Evolutionary conservation across 257 asterid species (phyloP).

Genomic region (Fraxinus quadrangulata): DNA sequence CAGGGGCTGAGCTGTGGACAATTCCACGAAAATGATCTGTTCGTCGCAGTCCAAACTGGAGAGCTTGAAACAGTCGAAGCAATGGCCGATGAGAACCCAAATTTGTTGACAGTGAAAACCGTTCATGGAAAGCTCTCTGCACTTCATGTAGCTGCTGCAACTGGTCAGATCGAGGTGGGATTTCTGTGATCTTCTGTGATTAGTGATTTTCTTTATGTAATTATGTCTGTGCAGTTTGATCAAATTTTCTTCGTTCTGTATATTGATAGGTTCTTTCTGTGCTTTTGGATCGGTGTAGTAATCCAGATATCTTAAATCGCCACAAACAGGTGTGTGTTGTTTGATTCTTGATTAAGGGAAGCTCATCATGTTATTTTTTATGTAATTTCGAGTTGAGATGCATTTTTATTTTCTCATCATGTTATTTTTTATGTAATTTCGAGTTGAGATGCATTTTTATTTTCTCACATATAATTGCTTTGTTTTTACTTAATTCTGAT

Average conservation of each 20-base stretch:
- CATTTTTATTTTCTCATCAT: conserved; percentile 1
- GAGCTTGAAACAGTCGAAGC: conserved; percentile 58
- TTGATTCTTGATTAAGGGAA: background rate
- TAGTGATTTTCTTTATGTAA: background rate
- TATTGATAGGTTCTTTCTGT: conserved; percentile 60
- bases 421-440: background rate
- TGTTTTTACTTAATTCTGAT: conserved; percentile 26
- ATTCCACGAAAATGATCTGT: conserved; percentile 45
- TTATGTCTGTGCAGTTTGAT: conserved; percentile 20
- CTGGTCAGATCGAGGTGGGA: conserved; percentile 71
- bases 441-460: conserved; percentile 16
- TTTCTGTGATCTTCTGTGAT: conserved; percentile 20
- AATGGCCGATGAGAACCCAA: conserved; percentile 59
- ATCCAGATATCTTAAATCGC: conserved; percentile 73
- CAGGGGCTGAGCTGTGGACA: conserved; percentile 66
- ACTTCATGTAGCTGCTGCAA: conserved; percentile 73
- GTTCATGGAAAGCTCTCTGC: conserved; percentile 54
- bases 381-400: background rate
- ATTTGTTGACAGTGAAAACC: conserved; percentile 39
- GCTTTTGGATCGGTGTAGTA: conserved; percentile 66
- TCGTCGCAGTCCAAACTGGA: conserved; percentile 68
- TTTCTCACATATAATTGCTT: background rate
- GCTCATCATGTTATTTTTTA: background rate
- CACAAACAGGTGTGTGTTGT: conserved; percentile 60
- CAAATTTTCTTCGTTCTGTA: conserved; percentile 3